A percentile compares a stretch with the other conserved stretches of the same genome.
These are phyloP conservation scores for Pseudocercospora vitis DNA, from an alignment of 2,329 filamentous ascomycete genomes.

Conservation along the genomic window DNA sequence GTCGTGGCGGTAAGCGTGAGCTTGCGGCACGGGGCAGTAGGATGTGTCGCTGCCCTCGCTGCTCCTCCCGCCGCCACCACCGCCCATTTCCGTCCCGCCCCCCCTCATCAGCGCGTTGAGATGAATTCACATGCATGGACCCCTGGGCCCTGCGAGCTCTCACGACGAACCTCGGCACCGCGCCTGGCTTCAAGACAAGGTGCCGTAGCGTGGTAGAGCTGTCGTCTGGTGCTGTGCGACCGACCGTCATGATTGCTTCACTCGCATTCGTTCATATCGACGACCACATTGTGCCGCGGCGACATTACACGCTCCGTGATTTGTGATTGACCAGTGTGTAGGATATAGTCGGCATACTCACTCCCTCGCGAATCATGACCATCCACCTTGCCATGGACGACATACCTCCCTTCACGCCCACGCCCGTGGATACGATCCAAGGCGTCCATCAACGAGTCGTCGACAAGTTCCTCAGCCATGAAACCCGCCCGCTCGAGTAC, in stretches of 20 bases:
- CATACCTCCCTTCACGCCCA: slow-evolving; percentile 45
- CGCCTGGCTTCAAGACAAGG: too few relatives aligned
- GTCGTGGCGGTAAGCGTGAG: background rate
- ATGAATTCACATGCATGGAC: background rate
- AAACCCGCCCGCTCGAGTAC: slow-evolving; percentile 79
- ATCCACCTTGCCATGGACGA: slow-evolving; percentile 32
- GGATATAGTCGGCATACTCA: background rate
- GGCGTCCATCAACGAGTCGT: slow-evolving; percentile 61
- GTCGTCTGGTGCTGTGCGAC: too few relatives aligned
- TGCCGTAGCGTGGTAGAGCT: too few relatives aligned
- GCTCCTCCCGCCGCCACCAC: background rate
- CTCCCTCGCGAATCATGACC: slow-evolving; percentile 7
- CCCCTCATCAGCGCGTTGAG: background rate
- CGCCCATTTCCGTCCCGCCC: too few relatives aligned
- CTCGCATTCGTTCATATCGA: slow-evolving; percentile 2
- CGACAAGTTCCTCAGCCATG: slow-evolving; percentile 71
- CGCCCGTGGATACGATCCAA: slow-evolving; percentile 66
- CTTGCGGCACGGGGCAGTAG: background rate
- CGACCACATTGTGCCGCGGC: slow-evolving; percentile 1
- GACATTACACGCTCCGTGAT: background rate
- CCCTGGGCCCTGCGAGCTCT: background rate
- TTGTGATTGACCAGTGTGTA: background rate
- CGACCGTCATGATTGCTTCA: background rate
- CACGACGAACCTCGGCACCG: too few relatives aligned
- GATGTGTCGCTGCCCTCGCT: too few relatives aligned